phyloP scores from a whole-genome alignment of 1,284 basidiomycete genomes.

The Trichosporon sp. region DNA sequence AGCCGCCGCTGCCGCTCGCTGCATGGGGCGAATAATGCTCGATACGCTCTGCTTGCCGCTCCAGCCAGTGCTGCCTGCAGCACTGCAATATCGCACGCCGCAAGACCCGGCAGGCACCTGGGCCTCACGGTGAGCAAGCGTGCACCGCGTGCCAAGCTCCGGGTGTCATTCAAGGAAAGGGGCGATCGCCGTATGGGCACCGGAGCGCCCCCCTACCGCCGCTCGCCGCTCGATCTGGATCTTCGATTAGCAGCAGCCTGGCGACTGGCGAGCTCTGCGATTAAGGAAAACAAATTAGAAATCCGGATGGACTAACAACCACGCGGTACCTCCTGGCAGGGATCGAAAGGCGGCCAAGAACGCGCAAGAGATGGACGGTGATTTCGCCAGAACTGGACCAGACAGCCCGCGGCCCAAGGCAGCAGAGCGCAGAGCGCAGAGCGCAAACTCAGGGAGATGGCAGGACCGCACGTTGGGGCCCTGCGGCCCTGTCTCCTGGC shows the following conservation, averaged over 20 bases:
- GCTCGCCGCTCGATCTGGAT: not conserved
- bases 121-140: not conserved
- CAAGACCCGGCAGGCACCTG: not conserved
- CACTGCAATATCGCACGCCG: not conserved
- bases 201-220: not conserved
- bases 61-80: too few species aligned
- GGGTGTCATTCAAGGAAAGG: not conserved
- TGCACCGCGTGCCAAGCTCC: not conserved
- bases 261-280: not conserved
- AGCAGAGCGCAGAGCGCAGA: too few species aligned
- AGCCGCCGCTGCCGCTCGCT: not conserved
- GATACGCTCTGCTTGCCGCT: too few species aligned
- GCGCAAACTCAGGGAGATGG: too few species aligned
- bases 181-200: not conserved
- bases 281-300: not conserved
- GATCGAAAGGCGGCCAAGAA: not conserved
- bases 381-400: not conserved
- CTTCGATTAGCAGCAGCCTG: too few species aligned
- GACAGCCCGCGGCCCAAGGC: too few species aligned
- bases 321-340: not conserved
- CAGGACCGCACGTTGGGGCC: not conserved
- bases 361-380: not conserved
- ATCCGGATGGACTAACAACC: not conserved
- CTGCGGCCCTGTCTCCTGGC: not conserved
- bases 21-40: not conserved